These are phyloP conservation scores for Rhododendron kiyosumense DNA, from an alignment of 148 eudicot genomes.

Conservation along the genomic window DNA sequence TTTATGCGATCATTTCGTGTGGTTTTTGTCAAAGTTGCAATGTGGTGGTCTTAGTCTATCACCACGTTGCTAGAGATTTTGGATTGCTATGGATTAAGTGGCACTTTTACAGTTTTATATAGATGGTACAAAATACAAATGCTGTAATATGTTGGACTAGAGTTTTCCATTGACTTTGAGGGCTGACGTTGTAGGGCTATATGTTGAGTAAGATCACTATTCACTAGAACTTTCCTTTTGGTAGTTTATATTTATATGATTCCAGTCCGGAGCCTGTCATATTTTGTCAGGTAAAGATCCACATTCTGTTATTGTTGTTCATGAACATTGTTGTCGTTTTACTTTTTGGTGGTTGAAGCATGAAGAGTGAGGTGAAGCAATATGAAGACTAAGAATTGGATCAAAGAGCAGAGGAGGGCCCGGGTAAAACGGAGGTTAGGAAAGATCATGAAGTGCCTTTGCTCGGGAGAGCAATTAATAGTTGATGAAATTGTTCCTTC, in stretches of 20 bases:
- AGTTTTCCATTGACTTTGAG: neutral
- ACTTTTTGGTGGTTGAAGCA: slow-evolving; percentile 24
- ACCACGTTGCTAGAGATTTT: neutral
- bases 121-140: neutral
- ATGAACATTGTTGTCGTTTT: neutral
- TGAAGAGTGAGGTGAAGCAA: slow-evolving; percentile 17
- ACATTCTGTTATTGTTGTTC: neutral
- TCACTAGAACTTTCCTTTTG: neutral
- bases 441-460: slow-evolving; percentile 63
- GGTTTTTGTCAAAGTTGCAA: neutral
- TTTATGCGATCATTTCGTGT: neutral
- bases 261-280: neutral
- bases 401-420: slow-evolving; percentile 21
- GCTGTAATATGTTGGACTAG: neutral
- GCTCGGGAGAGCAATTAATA: slow-evolving; percentile 53
- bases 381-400: slow-evolving; percentile 34
- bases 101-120: neutral
- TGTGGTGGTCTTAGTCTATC: neutral
- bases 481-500: slow-evolving; percentile 39
- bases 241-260: neutral
- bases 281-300: neutral
- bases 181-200: neutral
- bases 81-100: neutral
- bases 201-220: neutral
- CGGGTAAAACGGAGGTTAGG: slow-evolving; percentile 17